Conservation (phyloP, 257 asterid genomes). For the Eustoma russellianum region DNA sequence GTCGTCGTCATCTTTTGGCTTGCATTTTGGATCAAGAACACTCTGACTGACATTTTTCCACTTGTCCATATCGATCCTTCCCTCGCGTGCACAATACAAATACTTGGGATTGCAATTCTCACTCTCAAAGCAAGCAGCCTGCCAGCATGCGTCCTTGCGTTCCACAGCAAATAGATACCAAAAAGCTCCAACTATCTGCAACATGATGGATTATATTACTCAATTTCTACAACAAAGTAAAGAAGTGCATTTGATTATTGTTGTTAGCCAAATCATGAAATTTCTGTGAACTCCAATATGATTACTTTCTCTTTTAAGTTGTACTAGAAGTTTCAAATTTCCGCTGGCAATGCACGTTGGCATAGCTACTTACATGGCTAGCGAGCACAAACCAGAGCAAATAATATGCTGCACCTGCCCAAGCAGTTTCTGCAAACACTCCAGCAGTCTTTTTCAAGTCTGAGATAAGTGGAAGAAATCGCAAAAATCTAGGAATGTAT, state of each 20-base stretch:
- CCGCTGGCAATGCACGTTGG: neutral
- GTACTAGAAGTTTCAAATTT: neutral
- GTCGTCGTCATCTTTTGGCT: conserved; percentile 25
- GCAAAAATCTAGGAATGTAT: conserved; percentile 68
- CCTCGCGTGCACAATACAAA: conserved; percentile 62
- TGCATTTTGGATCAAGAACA: conserved; percentile 52
- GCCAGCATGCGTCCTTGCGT: conserved; percentile 87
- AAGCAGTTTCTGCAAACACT: conserved; percentile 92
- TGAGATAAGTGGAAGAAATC: conserved; percentile 70
- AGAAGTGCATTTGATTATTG: too few species aligned
- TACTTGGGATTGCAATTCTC: conserved; percentile 28
- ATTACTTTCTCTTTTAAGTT: too few species aligned
- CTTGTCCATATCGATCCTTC: conserved; percentile 21
- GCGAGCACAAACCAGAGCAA: conserved; percentile 88
- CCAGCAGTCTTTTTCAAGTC: conserved; percentile 93
- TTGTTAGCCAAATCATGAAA: too few species aligned
- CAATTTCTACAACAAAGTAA: too few species aligned
- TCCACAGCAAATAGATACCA: conserved; percentile 90
- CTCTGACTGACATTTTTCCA: conserved; percentile 50
- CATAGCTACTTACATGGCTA: conserved; percentile 65
- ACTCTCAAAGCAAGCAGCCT: conserved; percentile 45
- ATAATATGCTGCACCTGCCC: conserved; percentile 99
- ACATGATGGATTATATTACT: conserved; percentile 5
- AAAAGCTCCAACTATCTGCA: conserved; percentile 80
- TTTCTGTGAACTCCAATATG: too few species aligned